Conservation (phyloP, 2,329 filamentous ascomycete species). For the Monascus ruber region DNA sequence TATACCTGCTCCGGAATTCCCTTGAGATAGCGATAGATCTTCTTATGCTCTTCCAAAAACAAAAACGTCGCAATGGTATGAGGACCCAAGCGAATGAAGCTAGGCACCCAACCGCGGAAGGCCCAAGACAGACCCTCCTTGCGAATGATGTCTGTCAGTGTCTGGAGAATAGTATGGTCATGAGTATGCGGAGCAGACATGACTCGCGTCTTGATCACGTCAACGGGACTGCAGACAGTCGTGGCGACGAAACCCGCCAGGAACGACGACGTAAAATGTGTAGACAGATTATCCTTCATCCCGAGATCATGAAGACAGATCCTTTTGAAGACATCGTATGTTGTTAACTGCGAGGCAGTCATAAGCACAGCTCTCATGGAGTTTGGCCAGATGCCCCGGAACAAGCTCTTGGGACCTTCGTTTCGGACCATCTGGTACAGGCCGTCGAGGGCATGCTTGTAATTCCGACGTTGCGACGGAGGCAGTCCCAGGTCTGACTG, state of each 20-base stretch:
- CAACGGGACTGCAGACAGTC: conserved; percentile 55
- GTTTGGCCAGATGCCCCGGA: conserved; percentile 62
- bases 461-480: conserved; percentile 63
- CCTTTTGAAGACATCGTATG: conserved; percentile 54
- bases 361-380: conserved; percentile 52
- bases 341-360: conserved; percentile 53
- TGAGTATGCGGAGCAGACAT: conserved; percentile 44
- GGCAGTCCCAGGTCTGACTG: conserved; percentile 81
- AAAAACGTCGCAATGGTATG: conserved; percentile 57
- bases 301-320: conserved; percentile 40
- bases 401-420: conserved; percentile 66
- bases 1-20: conserved; percentile 11
- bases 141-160: conserved; percentile 43
- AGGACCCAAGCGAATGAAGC: conserved; percentile 54
- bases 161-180: conserved; percentile 33
- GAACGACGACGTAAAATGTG: conserved; percentile 52
- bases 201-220: conserved; percentile 56
- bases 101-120: conserved; percentile 57
- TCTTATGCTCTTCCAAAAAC: conserved; percentile 58
- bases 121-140: conserved; percentile 52
- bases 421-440: conserved; percentile 75
- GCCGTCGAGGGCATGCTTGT: conserved; percentile 79
- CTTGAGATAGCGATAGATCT: conserved; percentile 42
- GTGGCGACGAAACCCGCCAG: conserved; percentile 56
- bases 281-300: conserved; percentile 45